These are phyloP conservation scores for Citrus reticulata DNA, from an alignment of 345 rosid species.

Conservation along the genomic window DNA sequence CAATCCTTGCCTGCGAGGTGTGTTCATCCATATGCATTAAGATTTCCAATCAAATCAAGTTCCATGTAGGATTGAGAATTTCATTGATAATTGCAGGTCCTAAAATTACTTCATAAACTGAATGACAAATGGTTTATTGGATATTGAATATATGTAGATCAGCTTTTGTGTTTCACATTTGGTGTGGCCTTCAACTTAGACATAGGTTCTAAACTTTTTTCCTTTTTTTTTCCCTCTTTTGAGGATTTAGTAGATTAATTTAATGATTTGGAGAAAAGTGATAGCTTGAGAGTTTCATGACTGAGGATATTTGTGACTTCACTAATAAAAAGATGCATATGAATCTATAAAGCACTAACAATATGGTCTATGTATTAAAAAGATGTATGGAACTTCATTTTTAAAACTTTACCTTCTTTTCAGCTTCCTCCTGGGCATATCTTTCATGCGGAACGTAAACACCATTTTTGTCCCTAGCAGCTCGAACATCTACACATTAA, in stretches of 20 bases:
- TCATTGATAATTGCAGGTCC: neutral
- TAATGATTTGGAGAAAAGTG: neutral
- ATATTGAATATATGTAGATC: neutral
- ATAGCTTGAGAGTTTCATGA: neutral
- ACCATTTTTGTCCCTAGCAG: constrained; percentile 93
- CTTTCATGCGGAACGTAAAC: constrained; percentile 84
- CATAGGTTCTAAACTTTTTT: neutral
- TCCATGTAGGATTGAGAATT: neutral
- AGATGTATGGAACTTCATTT: neutral
- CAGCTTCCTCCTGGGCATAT: constrained; percentile 79
- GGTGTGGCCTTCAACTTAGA: neutral
- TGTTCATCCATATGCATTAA: neutral
- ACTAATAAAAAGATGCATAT: neutral
- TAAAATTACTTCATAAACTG: neutral
- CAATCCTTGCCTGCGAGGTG: constrained; percentile 53
- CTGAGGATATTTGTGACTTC: neutral
- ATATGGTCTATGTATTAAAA: neutral
- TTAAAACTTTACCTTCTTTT: constrained; percentile 62
- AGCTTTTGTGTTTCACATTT: neutral
- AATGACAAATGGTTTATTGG: neutral
- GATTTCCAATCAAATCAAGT: constrained; percentile 6
- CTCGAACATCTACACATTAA: constrained; percentile 70
- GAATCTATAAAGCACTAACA: neutral
- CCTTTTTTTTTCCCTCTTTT: too few species aligned
- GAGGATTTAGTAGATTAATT: neutral